Evolutionary conservation across 768 basidiomycete genomes (phyloP).

Genomic region (Heimioporus sp.): DNA sequence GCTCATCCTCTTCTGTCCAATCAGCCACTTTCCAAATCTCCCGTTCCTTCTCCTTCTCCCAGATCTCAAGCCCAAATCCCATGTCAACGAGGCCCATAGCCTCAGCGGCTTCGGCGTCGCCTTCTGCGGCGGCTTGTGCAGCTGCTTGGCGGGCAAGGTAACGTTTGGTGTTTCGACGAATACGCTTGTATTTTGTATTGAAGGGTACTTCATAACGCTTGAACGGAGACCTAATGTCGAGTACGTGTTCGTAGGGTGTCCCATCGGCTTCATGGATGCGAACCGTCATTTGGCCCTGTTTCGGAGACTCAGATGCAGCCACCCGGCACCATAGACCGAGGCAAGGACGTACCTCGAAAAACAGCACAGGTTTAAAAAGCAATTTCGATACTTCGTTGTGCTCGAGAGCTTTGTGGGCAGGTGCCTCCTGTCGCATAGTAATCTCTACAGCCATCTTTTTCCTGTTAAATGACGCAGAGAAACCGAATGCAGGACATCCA

Average conservation of each 20-base stretch:
- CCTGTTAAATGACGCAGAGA: conserved; percentile 90
- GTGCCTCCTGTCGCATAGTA: conserved; percentile 85
- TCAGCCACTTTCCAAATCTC: conserved; percentile 96
- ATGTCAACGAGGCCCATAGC: conserved; percentile 93
- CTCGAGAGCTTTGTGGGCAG: conserved; percentile 66
- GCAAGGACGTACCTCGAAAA: conserved; percentile 71
- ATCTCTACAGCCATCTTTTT: conserved; percentile 99
- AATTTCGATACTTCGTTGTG: conserved; percentile 66
- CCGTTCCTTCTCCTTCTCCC: conserved; percentile 93
- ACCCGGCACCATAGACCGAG: background rate
- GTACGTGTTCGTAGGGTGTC: conserved; percentile 96
- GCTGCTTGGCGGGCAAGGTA: conserved; percentile 91
- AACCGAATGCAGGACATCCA: conserved; percentile 89
- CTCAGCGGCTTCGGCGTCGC: conserved; percentile 88
- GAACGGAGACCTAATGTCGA: conserved; percentile 82
- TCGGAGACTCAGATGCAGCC: conserved; percentile 5
- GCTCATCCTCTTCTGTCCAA: conserved; percentile 97
- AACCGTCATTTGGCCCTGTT: conserved; percentile 93
- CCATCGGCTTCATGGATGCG: conserved; percentile 99
- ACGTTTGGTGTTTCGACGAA: conserved; percentile 94
- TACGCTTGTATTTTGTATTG: conserved; percentile 97
- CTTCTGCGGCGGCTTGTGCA: conserved; percentile 89
- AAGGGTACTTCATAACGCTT: conserved; percentile 98
- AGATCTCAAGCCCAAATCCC: conserved; percentile 89
- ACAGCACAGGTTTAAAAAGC: conserved; percentile 76